Evolutionary conservation across 768 basidiomycete species (phyloP).

Genomic region (Pilatotrama ljubarskyi): DNA sequence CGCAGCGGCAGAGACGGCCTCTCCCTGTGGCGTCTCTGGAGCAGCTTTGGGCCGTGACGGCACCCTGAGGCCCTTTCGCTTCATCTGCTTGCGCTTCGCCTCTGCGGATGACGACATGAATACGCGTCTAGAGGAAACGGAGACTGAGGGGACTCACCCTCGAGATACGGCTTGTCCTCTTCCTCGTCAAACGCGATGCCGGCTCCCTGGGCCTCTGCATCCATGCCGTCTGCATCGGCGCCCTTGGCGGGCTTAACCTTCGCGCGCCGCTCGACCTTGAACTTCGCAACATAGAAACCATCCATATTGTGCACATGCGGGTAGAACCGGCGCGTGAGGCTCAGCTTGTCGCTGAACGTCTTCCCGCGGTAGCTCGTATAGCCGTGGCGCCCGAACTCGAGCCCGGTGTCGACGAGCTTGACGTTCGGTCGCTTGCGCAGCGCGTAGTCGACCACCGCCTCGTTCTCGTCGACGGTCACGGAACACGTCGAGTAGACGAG

Average conservation of each 20-base stretch:
- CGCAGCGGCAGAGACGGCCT: conserved; percentile 9
- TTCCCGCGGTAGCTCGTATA: conserved; percentile 91
- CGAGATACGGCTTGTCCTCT: conserved; percentile 62
- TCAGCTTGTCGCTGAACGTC: conserved; percentile 76
- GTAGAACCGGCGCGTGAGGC: conserved; percentile 86
- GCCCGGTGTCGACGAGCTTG: conserved; percentile 87
- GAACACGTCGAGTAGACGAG: conserved; percentile 99
- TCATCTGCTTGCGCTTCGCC: conserved; percentile 73
- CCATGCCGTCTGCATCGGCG: conserved; percentile 24
- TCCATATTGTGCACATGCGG: conserved; percentile 99
- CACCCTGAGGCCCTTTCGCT: conserved; percentile 70
- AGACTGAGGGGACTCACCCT: conserved; percentile 54
- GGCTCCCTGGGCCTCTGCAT: conserved; percentile 32
- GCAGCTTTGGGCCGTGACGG: conserved; percentile 46
- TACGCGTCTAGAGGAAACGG: background rate
- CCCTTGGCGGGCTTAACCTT: conserved; percentile 45
- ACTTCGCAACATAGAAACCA: conserved; percentile 98
- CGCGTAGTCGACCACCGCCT: conserved; percentile 97
- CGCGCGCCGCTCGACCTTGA: conserved; percentile 84
- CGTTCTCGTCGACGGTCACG: conserved; percentile 97
- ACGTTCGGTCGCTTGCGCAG: conserved; percentile 91
- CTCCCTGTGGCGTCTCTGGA: conserved; percentile 14
- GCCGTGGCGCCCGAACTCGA: conserved; percentile 92
- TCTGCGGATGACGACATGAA: conserved; percentile 41
- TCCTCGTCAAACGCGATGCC: conserved; percentile 33